phyloP scores from a whole-genome alignment of 306 rosid genomes.

The Prunus kanzakura region DNA sequence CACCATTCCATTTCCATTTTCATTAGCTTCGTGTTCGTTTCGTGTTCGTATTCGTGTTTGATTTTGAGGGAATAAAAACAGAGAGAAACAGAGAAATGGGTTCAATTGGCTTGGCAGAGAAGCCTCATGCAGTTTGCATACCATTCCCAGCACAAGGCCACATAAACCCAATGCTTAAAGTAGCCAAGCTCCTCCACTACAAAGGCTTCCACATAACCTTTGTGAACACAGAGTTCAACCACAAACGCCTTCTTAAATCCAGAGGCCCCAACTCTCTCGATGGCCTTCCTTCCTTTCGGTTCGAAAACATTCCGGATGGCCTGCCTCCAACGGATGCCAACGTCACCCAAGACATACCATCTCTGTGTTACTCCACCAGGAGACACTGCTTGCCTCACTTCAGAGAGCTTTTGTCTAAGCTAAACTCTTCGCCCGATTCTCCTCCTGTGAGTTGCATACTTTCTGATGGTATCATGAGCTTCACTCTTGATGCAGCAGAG shows the following conservation, averaged over 20 bases:
- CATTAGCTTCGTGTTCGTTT: neutral
- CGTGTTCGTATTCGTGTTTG: neutral
- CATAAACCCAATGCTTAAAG: neutral
- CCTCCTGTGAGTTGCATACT: conserved; percentile 13
- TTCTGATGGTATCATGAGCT: conserved; percentile 5
- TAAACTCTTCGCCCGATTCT: neutral
- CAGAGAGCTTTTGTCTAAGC: neutral
- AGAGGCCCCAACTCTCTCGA: conserved; percentile 1
- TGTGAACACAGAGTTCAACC: conserved; percentile 14
- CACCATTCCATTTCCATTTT: neutral
- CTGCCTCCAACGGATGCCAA: neutral
- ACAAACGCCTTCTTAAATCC: conserved; percentile 3
- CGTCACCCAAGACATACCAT: conserved; percentile 6
- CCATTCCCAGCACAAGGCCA: conserved; percentile 17
- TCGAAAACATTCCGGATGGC: neutral
- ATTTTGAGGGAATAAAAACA: neutral
- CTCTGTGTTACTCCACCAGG: neutral
- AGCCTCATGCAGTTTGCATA: conserved; percentile 11
- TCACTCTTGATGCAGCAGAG: conserved; percentile 13
- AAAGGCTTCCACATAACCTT: conserved; percentile 10
- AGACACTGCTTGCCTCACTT: neutral
- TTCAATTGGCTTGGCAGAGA: neutral
- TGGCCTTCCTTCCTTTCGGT: neutral
- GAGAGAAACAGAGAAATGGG: neutral
- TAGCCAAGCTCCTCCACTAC: conserved; percentile 11